A percentile compares a stretch with the other conserved stretches of the same genome.
Evolutionary conservation across 176 grass and related monocot genomes (phyloP).

Genomic region (Guadua angustifolia): DNA sequence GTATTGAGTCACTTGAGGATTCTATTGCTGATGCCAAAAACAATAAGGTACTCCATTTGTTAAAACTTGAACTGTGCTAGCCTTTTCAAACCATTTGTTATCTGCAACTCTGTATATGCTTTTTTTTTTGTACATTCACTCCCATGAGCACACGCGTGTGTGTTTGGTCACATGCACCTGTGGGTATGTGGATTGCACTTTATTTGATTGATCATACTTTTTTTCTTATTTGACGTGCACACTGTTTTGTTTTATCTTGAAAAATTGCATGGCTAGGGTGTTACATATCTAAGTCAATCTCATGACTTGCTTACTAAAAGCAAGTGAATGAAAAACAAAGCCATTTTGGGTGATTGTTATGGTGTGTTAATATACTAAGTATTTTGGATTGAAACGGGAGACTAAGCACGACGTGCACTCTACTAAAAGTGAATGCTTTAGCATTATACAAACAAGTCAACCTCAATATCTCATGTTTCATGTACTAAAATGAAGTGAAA

Average conservation of each 20-base stretch:
- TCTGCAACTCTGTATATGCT: not conserved
- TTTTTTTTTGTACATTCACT: conserved; percentile 12
- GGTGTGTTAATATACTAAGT: not conserved
- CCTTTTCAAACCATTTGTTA: conserved; percentile 17
- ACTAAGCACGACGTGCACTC: not conserved
- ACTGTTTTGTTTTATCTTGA: not conserved
- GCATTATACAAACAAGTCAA: not conserved
- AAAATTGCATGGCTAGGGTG: conserved; percentile 1
- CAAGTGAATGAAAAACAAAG: not conserved
- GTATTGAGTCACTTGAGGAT: conserved; percentile 53
- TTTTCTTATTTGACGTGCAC: not conserved
- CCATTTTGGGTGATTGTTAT: not conserved
- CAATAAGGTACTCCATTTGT: conserved; percentile 57
- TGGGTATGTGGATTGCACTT: not conserved
- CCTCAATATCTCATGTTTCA: not conserved
- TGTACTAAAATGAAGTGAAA: not conserved
- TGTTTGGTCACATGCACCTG: not conserved
- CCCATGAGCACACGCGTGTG: not conserved
- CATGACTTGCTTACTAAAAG: not conserved
- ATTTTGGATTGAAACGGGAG: not conserved
- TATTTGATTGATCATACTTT: not conserved
- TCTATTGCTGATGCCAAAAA: conserved; percentile 61
- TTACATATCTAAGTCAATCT: not conserved
- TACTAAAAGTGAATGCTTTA: not conserved
- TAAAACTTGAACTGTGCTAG: not conserved